Evolutionary conservation across 108 stramenopile species (phyloP).

Genomic region (Seminavis robusta): DNA sequence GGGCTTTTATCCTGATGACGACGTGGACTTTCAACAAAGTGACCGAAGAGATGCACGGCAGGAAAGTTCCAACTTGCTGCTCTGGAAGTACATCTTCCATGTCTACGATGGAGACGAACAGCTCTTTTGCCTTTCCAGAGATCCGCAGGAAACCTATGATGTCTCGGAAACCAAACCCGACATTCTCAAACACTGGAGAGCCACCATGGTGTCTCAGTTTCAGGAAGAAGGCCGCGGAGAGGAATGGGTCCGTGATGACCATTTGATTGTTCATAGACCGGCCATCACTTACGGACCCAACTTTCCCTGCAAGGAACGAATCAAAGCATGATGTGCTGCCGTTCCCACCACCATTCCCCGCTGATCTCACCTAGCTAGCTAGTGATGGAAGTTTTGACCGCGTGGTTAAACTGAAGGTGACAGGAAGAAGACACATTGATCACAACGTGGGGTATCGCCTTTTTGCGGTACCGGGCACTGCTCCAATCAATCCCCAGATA

Average conservation of each 20-base stretch:
- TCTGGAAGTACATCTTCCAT: constrained; percentile 37
- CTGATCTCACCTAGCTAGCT: too few relatives aligned
- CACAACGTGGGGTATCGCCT: too few relatives aligned
- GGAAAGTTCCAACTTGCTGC: background rate
- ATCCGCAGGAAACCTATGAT: constrained; percentile 27
- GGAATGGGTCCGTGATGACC: constrained; percentile 16
- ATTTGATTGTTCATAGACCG: background rate
- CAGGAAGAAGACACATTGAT: too few relatives aligned
- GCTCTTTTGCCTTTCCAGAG: constrained; percentile 26
- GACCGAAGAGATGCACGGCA: too few relatives aligned
- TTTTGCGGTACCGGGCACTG: too few relatives aligned
- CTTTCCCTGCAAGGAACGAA: constrained; percentile 16
- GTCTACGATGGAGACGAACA: constrained; percentile 22
- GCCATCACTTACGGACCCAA: constrained; percentile 9
- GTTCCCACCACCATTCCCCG: too few relatives aligned
- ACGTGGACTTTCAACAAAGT: too few relatives aligned
- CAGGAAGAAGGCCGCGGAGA: constrained; percentile 29
- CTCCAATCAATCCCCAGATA: too few relatives aligned
- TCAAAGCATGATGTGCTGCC: too few relatives aligned
- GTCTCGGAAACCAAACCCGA: constrained; percentile 5
- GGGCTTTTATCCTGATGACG: constrained; percentile 1
- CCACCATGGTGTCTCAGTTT: constrained; percentile 22
- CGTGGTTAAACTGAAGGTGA: too few relatives aligned
- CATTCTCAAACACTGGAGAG: constrained; percentile 17
- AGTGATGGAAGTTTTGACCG: too few relatives aligned